A percentile compares a stretch with the other conserved stretches of the same genome.
Conservation (phyloP, 495 filamentous ascomycete genomes). For the Aspergillus haitiensis region DNA sequence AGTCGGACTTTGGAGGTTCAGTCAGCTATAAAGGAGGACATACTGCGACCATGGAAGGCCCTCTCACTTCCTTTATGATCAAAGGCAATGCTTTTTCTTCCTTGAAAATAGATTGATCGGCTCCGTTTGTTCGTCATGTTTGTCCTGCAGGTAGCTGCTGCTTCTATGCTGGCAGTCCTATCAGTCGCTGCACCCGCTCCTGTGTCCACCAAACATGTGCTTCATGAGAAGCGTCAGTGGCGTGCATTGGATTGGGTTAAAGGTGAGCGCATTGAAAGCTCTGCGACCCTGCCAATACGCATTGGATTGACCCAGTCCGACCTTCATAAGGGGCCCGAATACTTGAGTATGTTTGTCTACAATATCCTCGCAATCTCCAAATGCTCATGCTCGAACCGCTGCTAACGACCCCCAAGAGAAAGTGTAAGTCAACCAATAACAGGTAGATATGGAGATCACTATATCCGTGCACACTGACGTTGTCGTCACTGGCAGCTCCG, state of each 20-base stretch:
- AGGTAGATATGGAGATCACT: background rate
- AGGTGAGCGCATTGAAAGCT: constrained; percentile 30
- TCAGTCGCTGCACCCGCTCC: constrained; percentile 35
- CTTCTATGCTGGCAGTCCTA: constrained; percentile 16
- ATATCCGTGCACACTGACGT: too few species aligned
- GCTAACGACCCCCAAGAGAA: constrained; percentile 29
- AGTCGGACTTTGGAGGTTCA: too few species aligned
- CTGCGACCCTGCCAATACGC: constrained; percentile 50
- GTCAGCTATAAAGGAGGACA: too few species aligned
- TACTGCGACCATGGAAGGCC: too few species aligned
- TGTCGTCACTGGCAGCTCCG: constrained; percentile 23
- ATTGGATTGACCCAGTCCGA: constrained; percentile 58
- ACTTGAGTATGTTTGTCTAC: constrained; percentile 31
- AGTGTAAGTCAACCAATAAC: constrained; percentile 34
- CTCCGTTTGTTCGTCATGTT: background rate
- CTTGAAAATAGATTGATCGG: background rate
- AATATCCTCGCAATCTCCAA: background rate
- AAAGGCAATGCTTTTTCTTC: too few species aligned
- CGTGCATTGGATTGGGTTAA: constrained; percentile 36
- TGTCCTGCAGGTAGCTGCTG: background rate
- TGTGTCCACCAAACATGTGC: constrained; percentile 38
- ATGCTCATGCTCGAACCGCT: background rate
- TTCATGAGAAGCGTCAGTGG: constrained; percentile 40
- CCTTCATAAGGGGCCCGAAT: constrained; percentile 50
- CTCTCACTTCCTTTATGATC: too few species aligned